Percentiles rank a stretch among this genome's conserved stretches.
phyloP scores from a whole-genome alignment of 2,329 filamentous ascomycete species.

The Fusarium luffae region DNA sequence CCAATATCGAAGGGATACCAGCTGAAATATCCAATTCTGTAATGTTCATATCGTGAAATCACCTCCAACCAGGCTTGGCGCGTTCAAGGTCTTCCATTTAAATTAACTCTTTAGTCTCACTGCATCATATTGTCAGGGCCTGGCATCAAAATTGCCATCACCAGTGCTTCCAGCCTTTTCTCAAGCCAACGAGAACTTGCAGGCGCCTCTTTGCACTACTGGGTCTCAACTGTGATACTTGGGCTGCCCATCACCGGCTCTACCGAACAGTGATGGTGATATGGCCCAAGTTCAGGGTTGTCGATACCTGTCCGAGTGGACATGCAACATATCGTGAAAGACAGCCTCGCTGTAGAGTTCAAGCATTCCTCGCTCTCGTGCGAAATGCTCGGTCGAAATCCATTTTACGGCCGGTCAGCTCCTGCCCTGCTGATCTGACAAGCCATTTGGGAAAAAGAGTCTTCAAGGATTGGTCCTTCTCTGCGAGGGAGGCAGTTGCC shows the following conservation, averaged over 20 bases:
- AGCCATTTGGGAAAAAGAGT: constrained; percentile 14
- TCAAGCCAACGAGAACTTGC: constrained; percentile 5
- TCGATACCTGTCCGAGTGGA: constrained; percentile 7
- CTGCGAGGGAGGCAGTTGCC: not conserved
- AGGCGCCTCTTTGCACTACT: constrained; percentile 31
- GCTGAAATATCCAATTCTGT: not conserved
- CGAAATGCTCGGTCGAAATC: constrained; percentile 6
- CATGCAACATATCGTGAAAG: constrained; percentile 17
- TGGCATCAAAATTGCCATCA: constrained; percentile 9
- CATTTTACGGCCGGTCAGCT: not conserved
- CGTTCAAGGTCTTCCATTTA: not conserved
- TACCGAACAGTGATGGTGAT: not conserved
- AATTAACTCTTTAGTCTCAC: constrained; percentile 2
- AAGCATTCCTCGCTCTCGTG: constrained; percentile 1
- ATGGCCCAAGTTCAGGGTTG: constrained; percentile 2
- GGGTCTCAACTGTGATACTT: constrained; percentile 24
- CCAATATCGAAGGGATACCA: not conserved
- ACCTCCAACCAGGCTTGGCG: not conserved
- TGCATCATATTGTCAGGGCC: constrained; percentile 2
- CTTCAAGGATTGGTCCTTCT: not conserved
- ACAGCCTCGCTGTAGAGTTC: constrained; percentile 4
- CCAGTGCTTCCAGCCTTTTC: constrained; percentile 2
- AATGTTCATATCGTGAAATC: not conserved
- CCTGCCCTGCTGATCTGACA: constrained; percentile 1
- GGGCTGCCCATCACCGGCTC: constrained; percentile 20